Evolutionary conservation across 495 filamentous ascomycete species (phyloP).

Genomic region (Ramalina intermedia): DNA sequence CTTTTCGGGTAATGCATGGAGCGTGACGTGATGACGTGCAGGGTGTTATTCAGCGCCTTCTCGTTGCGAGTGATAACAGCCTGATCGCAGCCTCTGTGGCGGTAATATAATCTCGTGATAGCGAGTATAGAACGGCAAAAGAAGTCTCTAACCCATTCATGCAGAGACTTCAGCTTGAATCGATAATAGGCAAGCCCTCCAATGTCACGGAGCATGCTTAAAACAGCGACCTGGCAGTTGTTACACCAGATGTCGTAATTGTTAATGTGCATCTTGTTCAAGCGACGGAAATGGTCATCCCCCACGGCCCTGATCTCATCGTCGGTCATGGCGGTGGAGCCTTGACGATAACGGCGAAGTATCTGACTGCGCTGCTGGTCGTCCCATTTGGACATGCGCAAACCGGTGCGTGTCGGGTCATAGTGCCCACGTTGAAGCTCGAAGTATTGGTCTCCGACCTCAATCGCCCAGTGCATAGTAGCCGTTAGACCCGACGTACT

Average conservation of each 20-base stretch:
- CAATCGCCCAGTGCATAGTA: conserved; percentile 7
- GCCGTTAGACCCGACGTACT: conserved; percentile 2
- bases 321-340: conserved; percentile 7
- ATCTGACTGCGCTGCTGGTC: conserved; percentile 1
- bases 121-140: conserved; percentile 1
- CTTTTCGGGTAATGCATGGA: conserved; percentile 6
- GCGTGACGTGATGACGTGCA: conserved; percentile 2
- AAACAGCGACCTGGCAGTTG: conserved; percentile 7
- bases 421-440: conserved; percentile 6
- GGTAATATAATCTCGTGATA: not conserved
- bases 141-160: conserved; percentile 4
- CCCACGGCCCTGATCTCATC: conserved; percentile 5
- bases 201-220: conserved; percentile 7
- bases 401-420: conserved; percentile 4
- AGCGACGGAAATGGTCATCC: conserved; percentile 1
- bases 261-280: conserved; percentile 8
- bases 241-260: conserved; percentile 8
- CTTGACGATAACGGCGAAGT: conserved; percentile 4
- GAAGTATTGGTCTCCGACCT: conserved; percentile 8
- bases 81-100: conserved; percentile 4
- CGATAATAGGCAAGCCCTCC: conserved; percentile 7
- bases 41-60: not conserved
- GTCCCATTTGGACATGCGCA: conserved; percentile 7
- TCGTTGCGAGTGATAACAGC: not conserved
- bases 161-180: conserved; percentile 2